A percentile compares a stretch with the other conserved stretches of the same genome.
These are phyloP conservation scores for Dendrobium huoshanense DNA, from an alignment of 106 monocot genomes.

Conservation along the genomic window DNA sequence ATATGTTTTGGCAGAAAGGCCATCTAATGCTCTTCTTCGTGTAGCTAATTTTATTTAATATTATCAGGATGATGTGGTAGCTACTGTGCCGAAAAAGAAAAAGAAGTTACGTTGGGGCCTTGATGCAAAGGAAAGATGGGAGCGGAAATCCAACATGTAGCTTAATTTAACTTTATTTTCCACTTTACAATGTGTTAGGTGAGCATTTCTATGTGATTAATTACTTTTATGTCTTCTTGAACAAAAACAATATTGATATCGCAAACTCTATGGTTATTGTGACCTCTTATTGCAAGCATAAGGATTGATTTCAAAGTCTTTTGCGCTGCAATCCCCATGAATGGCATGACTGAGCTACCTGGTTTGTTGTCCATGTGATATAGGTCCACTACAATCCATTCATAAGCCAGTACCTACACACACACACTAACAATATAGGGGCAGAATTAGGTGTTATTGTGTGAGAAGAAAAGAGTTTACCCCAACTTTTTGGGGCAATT, in stretches of 20 bases:
- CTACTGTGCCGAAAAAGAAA: background rate
- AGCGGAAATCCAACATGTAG: conserved; percentile 11
- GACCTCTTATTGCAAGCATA: background rate
- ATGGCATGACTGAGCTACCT: background rate
- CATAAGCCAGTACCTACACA: no score
- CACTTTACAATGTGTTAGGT: background rate
- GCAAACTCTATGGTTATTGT: background rate
- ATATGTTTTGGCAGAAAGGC: background rate
- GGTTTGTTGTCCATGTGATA: no score
- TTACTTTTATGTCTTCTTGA: background rate
- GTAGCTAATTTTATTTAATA: background rate
- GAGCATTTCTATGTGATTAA: background rate
- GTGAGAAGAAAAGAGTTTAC: no score
- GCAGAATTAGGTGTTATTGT: no score
- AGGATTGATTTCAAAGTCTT: background rate
- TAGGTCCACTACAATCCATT: no score
- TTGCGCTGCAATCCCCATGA: background rate
- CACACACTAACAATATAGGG: no score
- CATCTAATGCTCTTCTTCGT: background rate
- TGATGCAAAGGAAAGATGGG: conserved; percentile 11
- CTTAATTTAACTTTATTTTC: background rate
- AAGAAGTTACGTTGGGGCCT: conserved; percentile 10
- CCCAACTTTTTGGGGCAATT: no score
- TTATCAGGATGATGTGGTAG: background rate
- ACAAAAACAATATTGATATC: background rate